Evolutionary conservation across 1,284 basidiomycete species (phyloP).

Genomic region (Pseudomicrostroma phylloplanum): DNA sequence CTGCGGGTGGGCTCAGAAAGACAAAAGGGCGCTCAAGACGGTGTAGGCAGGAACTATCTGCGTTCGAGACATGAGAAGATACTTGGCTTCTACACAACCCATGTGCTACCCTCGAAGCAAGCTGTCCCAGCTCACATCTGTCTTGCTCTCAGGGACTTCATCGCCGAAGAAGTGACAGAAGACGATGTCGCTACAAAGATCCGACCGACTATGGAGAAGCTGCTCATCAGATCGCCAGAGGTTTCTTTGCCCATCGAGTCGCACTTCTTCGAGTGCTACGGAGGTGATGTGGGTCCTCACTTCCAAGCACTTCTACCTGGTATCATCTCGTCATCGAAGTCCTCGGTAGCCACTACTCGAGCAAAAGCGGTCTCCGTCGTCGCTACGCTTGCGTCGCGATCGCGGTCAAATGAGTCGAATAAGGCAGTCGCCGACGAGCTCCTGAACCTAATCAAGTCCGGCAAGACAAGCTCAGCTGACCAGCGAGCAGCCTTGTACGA

Average conservation of each 20-base stretch:
- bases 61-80: conserved; percentile 21
- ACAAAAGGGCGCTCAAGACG: conserved; percentile 26
- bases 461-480: conserved; percentile 33
- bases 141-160: conserved; percentile 32
- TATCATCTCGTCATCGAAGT: conserved; percentile 32
- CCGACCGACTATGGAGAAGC: conserved; percentile 45
- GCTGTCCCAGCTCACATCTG: conserved; percentile 23
- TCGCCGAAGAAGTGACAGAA: conserved; percentile 25
- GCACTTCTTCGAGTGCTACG: conserved; percentile 24
- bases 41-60: conserved; percentile 27
- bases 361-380: conserved; percentile 25
- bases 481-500: conserved; percentile 31
- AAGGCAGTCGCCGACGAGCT: conserved; percentile 23
- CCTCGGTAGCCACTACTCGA: conserved; percentile 31
- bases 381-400: conserved; percentile 14
- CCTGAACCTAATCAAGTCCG: conserved; percentile 26
- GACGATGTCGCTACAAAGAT: conserved; percentile 28
- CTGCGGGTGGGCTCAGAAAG: conserved; percentile 32
- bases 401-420: neutral
- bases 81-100: conserved; percentile 34
- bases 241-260: conserved; percentile 28
- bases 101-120: conserved; percentile 37
- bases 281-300: conserved; percentile 23
- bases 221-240: conserved; percentile 46
- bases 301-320: conserved; percentile 24